Percentiles rank a stretch among this genome's conserved stretches.
Conservation (phyloP, 2,329 filamentous ascomycete genomes). For the Claviceps citrina region DNA sequence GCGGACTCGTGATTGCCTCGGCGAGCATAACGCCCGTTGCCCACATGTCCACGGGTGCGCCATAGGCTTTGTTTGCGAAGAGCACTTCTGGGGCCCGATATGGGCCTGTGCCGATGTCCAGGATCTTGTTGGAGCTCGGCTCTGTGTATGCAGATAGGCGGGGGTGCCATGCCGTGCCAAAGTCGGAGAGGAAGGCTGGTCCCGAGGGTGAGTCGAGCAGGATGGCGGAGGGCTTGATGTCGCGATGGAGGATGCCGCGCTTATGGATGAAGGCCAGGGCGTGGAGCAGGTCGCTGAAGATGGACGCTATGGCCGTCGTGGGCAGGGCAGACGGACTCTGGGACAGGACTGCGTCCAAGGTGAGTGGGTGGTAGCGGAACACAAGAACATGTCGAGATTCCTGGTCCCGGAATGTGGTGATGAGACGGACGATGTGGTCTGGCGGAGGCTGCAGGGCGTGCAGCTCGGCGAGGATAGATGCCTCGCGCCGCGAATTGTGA, state of each 20-base stretch:
- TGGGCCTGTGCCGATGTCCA: constrained; percentile 83
- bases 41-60: constrained; percentile 71
- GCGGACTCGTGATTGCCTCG: constrained; percentile 46
- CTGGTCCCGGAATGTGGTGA: constrained; percentile 59
- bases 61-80: constrained; percentile 68
- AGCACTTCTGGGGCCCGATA: constrained; percentile 84
- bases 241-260: constrained; percentile 72
- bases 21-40: constrained; percentile 70
- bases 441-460: constrained; percentile 19
- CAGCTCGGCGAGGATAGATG: constrained; percentile 51
- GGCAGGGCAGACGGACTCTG: constrained; percentile 12
- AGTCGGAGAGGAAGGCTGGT: constrained; percentile 72
- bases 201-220: constrained; percentile 52
- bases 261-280: constrained; percentile 59
- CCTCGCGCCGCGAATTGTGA: constrained; percentile 70
- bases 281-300: constrained; percentile 51
- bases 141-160: constrained; percentile 44
- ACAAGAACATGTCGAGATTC: constrained; percentile 59
- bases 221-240: constrained; percentile 86
- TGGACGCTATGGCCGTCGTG: constrained; percentile 18
- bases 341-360: constrained; percentile 32
- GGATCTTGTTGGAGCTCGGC: constrained; percentile 55
- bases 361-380: constrained; percentile 70
- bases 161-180: constrained; percentile 79
- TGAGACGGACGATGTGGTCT: constrained; percentile 43